Evolutionary conservation across 2,329 filamentous ascomycete species (phyloP).

Genomic region (Cercospora janseana): DNA sequence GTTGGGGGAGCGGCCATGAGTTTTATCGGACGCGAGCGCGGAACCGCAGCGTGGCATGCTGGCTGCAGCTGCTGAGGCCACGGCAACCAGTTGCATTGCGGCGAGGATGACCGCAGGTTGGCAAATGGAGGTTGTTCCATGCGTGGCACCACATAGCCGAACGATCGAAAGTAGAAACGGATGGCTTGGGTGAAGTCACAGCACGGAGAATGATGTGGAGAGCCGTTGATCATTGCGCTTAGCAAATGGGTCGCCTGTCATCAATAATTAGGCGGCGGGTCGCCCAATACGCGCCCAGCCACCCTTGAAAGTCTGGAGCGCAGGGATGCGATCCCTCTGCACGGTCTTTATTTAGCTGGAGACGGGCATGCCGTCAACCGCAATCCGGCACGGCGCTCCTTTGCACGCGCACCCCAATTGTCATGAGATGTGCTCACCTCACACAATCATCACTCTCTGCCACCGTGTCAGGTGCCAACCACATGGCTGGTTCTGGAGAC

Average conservation of each 20-base stretch:
- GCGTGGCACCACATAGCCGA: constrained; percentile 12
- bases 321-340: constrained; percentile 4
- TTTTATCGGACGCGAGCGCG: constrained; percentile 12
- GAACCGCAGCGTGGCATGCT: constrained; percentile 10
- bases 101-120: constrained; percentile 6
- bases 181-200: constrained; percentile 7
- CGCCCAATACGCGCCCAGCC: not conserved
- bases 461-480: too few species aligned
- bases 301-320: not conserved
- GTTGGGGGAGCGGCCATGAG: not conserved
- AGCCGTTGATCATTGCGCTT: constrained; percentile 1
- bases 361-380: not conserved
- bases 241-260: constrained; percentile 5
- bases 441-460: too few species aligned
- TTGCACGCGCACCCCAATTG: not conserved
- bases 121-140: constrained; percentile 6
- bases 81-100: constrained; percentile 5
- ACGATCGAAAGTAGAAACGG: constrained; percentile 13
- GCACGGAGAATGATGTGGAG: constrained; percentile 13
- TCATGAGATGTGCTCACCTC: not conserved
- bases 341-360: constrained; percentile 3
- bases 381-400: not conserved
- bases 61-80: constrained; percentile 3
- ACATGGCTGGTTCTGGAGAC: too few species aligned
- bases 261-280: constrained; percentile 10